Evolutionary conservation across 208 protist genomes (phyloP), one percentile per base, ranked within the genome.

Genomic region (Leishmania amazonensis): DNA sequence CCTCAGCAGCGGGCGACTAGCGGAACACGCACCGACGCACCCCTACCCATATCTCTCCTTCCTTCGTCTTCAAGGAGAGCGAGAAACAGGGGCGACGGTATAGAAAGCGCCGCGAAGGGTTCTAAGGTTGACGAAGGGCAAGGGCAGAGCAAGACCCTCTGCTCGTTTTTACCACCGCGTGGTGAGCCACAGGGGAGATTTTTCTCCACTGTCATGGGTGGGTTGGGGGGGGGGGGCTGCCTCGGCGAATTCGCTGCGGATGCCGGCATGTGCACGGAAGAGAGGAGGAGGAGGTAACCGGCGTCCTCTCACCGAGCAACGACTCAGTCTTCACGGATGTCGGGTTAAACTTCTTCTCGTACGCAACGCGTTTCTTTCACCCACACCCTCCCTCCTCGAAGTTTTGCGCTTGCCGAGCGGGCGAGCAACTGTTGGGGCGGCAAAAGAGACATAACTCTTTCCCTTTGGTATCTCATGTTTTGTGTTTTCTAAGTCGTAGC

Each of bases 391-490:
- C 42, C 24, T 76, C 11, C 84, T 72, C 24, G n/a, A 67, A 67
- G 60, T 13, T 38, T 31, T 67, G 11, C n/a, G 60, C 60, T 38
- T 67, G 3, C 60, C n/a, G 11, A 38, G 13, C 60, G n/a, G 60
- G n/a, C 31, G n/a, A 15, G 31, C 60, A 67, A 15, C 60, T 67
- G 60, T 19, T 4, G n/a, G 3, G 38, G 19, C 13, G 5, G 38
- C 19, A 28, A 4, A 31, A 28, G 24, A 73, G 28, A 1, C 28
- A n/a, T 75, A 35, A 31, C 8, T 3, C n/a, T 62, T 78, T 81
- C 40, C 86, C 78, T 76, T 86, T 65, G 15, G 38, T 31, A 78
- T 73, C 42, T 83, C 42, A 57, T 58, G 68, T 76, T 72, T 68
- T 45, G 7, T 75, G 47, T 45, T 77, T 51, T 15, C 31, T 5